A percentile compares a stretch with the other conserved stretches of the same genome.
phyloP scores from a whole-genome alignment of 345 rosid species.

The Mangifera indica region DNA sequence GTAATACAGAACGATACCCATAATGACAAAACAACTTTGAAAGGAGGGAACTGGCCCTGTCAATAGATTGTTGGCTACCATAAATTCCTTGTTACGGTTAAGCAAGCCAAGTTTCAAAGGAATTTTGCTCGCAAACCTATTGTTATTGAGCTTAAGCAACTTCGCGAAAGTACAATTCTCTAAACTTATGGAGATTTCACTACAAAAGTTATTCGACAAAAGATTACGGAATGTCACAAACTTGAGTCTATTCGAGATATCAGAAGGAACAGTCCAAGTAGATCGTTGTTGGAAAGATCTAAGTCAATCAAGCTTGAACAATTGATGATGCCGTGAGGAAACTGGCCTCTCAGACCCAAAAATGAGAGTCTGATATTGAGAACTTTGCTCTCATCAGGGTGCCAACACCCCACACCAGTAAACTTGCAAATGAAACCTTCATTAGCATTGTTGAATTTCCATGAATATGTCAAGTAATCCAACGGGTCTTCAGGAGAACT shows the following conservation, averaged over 20 bases:
- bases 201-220: constrained; percentile 28
- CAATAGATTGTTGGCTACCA: constrained; percentile 25
- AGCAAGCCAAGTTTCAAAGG: constrained; percentile 13
- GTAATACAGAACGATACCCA: too few relatives aligned
- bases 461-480: too few relatives aligned
- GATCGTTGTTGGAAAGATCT: constrained; percentile 19
- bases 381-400: constrained; percentile 33
- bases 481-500: too few relatives aligned
- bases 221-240: constrained; percentile 12
- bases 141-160: constrained; percentile 21
- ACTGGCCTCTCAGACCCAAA: constrained; percentile 29
- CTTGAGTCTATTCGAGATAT: background rate
- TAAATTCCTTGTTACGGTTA: constrained; percentile 18
- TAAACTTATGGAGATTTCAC: constrained; percentile 23
- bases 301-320: constrained; percentile 19
- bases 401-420: constrained; percentile 37
- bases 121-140: constrained; percentile 26
- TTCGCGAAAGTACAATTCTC: constrained; percentile 19
- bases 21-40: background rate
- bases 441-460: too few relatives aligned
- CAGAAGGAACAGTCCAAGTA: constrained; percentile 23
- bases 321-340: constrained; percentile 24
- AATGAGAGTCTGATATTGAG: constrained; percentile 20
- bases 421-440: too few relatives aligned
- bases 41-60: constrained; percentile 26